These are phyloP conservation scores for Thelonectria discophora DNA, from an alignment of 2,329 filamentous ascomycete genomes.

Conservation along the genomic window DNA sequence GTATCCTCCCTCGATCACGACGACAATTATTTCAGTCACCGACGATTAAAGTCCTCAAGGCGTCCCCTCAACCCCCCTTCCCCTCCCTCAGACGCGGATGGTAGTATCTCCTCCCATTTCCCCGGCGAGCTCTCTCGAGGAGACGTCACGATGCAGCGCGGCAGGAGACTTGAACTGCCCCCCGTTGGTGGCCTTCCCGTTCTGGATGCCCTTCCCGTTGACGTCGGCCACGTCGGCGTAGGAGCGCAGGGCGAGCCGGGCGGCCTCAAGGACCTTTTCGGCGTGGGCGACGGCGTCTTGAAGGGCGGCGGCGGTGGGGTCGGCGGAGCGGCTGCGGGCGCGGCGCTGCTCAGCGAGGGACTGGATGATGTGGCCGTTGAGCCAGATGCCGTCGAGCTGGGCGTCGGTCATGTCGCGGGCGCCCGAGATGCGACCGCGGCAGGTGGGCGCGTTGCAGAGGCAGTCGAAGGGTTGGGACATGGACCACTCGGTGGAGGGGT, in stretches of 20 bases:
- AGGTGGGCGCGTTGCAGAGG: slow-evolving; percentile 65
- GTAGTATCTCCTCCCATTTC: slow-evolving; percentile 70
- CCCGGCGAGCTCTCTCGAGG: slow-evolving; percentile 64
- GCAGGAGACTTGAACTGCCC: slow-evolving; percentile 32
- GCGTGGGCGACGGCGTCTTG: slow-evolving; percentile 55
- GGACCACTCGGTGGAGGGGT: slow-evolving; percentile 77
- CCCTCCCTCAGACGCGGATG: slow-evolving; percentile 34
- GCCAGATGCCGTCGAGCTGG: slow-evolving; percentile 66
- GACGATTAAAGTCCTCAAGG: slow-evolving; percentile 9
- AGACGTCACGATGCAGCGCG: slow-evolving; percentile 54
- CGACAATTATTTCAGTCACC: slow-evolving; percentile 20
- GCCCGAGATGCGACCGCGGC: slow-evolving; percentile 69
- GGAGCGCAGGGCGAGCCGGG: slow-evolving; percentile 53
- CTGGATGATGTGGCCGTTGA: slow-evolving; percentile 68
- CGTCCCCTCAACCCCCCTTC: slow-evolving; percentile 5
- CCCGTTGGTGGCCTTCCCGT: slow-evolving; percentile 35
- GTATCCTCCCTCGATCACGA: slow-evolving; percentile 27
- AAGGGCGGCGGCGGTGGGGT: slow-evolving; percentile 55
- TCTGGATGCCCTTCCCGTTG: slow-evolving; percentile 29
- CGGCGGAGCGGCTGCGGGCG: slow-evolving; percentile 34
- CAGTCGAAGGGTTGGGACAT: slow-evolving; percentile 79
- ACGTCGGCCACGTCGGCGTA: slow-evolving; percentile 43
- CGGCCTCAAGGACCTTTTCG: slow-evolving; percentile 58
- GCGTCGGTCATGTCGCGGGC: slow-evolving; percentile 66
- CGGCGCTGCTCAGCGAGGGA: slow-evolving; percentile 56